Percentiles rank a stretch among this genome's conserved stretches.
Evolutionary conservation across 148 eudicot genomes (phyloP).

Genomic region (Salicornia ramosissima): DNA sequence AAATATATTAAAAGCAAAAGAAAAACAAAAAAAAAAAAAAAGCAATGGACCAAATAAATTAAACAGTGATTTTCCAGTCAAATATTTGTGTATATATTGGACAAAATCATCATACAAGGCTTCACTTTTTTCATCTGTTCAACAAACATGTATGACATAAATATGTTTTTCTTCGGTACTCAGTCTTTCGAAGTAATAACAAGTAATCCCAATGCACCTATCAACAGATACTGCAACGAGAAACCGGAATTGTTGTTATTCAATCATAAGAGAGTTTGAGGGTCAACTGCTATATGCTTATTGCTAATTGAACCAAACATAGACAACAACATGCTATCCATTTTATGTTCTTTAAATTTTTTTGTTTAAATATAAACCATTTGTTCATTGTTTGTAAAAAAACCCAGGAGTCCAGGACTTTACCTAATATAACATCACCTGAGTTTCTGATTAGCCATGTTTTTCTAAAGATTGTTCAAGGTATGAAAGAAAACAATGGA

Average conservation of each 20-base stretch:
- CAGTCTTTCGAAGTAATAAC: slow-evolving; percentile 53
- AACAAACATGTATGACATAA: not conserved
- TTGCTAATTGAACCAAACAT: not conserved
- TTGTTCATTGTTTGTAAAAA: no score
- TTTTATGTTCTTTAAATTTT: no score
- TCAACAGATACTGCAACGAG: slow-evolving; percentile 49
- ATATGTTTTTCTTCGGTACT: slow-evolving; percentile 10
- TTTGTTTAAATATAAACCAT: no score
- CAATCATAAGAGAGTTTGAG: not conserved
- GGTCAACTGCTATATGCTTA: not conserved
- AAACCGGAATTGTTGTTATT: slow-evolving; percentile 5
- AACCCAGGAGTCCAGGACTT: no score
- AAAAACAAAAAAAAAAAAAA: no score
- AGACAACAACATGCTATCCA: no score
- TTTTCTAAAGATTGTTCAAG: no score
- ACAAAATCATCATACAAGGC: slow-evolving; percentile 2
- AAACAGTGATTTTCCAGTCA: not conserved
- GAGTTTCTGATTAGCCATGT: no score
- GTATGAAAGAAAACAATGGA: no score
- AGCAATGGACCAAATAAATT: no score
- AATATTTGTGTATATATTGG: not conserved
- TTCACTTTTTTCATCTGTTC: not conserved
- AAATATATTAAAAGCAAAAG: no score
- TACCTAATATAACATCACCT: no score
- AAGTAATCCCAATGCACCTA: slow-evolving; percentile 53